Evolutionary conservation across 2,329 filamentous ascomycete species (phyloP), one percentile per base, ranked within the genome.

Genomic region (Alternaria gansuensis): DNA sequence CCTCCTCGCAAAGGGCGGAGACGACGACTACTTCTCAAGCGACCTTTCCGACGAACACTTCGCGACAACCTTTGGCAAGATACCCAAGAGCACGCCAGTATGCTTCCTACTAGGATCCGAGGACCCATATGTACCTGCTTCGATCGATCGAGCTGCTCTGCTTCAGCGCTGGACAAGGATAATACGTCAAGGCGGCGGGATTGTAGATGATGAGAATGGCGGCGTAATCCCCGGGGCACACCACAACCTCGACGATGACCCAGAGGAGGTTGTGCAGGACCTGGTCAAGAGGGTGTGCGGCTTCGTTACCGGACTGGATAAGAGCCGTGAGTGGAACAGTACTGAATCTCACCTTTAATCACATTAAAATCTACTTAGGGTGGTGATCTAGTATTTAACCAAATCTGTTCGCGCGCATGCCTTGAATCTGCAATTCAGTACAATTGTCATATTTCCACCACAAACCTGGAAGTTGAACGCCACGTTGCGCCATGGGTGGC

Each of bases 1-100:
- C 45, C 77, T 90, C 6, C 79, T 83, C 0, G 84, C 82, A 23
- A 77, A 81, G 50, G 82, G 87, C 5, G 90, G 89, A 9, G 89
- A 91, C 58, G 93, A 97, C 74, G 93, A 97, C 74, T 92, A 90
- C 72, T 97, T 96, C 79, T 93, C 90, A n/a, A 88, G 87, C 3
- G 90, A 95, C 72, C 79, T 95, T n/a, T 76, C 80, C 0, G 83
- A 86, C 40, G 81, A 85, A 31, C 80, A 82, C 17, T 79, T 93
- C 6, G 71, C 77, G 24, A 74, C 74, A 13, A 89, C 88, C n/a
- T 97, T 94, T 84, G 84, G 87, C 3, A 79, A 79, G 49, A 80
- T 92, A 54, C 79, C 85, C 51, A 57, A 62, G 7, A 26, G 55
- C 11, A 78, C 77, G n/a, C 85, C 87, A 1, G 76, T 92, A 0